phyloP scores from a whole-genome alignment of 345 rosid species.

The Schrenkiella parvula region DNA sequence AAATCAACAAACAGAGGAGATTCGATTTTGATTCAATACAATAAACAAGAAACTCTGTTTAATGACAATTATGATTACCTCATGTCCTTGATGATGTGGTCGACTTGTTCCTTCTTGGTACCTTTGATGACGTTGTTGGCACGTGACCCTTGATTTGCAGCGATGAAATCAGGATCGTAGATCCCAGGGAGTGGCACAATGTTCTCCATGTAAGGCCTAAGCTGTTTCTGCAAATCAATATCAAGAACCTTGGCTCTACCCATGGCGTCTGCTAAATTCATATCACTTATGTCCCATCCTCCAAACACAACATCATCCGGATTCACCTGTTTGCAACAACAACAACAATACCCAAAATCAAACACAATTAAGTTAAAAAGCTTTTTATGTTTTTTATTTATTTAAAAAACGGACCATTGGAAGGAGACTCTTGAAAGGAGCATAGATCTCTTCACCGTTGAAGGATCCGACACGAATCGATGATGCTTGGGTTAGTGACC shows the following conservation, averaged over 20 bases:
- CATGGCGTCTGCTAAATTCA: constrained; percentile 98
- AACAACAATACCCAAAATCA: neutral
- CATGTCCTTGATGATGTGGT: constrained; percentile 76
- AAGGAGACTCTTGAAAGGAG: constrained; percentile 97
- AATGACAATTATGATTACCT: constrained; percentile 39
- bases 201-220: constrained; percentile 94
- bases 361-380: neutral
- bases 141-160: constrained; percentile 91
- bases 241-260: constrained; percentile 89
- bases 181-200: constrained; percentile 92
- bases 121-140: constrained; percentile 87
- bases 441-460: constrained; percentile 97
- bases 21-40: neutral
- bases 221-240: constrained; percentile 86
- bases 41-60: neutral
- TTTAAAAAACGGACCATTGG: constrained; percentile 60
- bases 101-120: constrained; percentile 81
- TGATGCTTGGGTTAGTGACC: constrained; percentile 94
- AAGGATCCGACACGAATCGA: constrained; percentile 84
- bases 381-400: neutral
- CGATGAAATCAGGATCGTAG: constrained; percentile 88
- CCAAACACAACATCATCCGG: constrained; percentile 92
- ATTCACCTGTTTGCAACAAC: constrained; percentile 41
- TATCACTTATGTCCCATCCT: constrained; percentile 98
- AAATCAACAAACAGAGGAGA: neutral